A percentile compares a stretch with the other conserved stretches of the same genome.
phyloP scores from a whole-genome alignment of 495 filamentous ascomycete genomes.

The Trichoderma parareesei region DNA sequence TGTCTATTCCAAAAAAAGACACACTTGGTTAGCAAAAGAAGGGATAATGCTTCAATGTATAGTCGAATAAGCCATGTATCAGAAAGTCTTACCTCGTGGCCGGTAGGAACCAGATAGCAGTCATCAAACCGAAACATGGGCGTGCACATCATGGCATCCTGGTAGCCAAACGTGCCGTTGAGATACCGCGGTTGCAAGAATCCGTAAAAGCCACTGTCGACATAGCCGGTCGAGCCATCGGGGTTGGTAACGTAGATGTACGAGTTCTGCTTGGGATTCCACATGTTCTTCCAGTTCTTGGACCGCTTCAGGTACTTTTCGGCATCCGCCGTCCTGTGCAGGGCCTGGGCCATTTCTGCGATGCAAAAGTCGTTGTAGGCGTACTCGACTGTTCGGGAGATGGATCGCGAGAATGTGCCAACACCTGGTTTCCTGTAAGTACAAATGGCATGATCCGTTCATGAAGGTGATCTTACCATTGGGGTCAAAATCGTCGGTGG shows the following conservation, averaged over 20 bases:
- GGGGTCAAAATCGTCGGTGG: conserved; percentile 53
- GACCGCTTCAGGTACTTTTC: conserved; percentile 56
- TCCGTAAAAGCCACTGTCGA: conserved; percentile 54
- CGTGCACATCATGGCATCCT: conserved; percentile 59
- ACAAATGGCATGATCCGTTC: background rate
- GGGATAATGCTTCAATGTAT: background rate
- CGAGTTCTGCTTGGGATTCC: conserved; percentile 53
- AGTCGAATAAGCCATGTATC: no score
- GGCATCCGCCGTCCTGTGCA: conserved; percentile 45
- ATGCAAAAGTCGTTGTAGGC: conserved; percentile 67
- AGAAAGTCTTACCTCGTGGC: conserved; percentile 3
- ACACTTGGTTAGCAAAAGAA: background rate
- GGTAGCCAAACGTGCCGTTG: conserved; percentile 60
- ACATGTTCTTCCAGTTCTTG: conserved; percentile 62
- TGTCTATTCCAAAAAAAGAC: background rate
- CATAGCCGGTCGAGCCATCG: conserved; percentile 40
- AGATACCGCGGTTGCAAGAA: conserved; percentile 61
- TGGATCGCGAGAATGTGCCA: conserved; percentile 55
- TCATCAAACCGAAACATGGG: background rate
- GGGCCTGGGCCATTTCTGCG: conserved; percentile 48
- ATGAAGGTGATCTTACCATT: background rate
- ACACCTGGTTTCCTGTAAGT: conserved; percentile 46
- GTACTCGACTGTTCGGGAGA: conserved; percentile 63
- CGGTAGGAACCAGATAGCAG: conserved; percentile 5
- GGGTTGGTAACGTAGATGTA: conserved; percentile 16